A percentile compares a stretch with the other conserved stretches of the same genome.
These are phyloP conservation scores for Nectriaceae sp. DNA, from an alignment of 2,329 filamentous ascomycete genomes.

Conservation along the genomic window DNA sequence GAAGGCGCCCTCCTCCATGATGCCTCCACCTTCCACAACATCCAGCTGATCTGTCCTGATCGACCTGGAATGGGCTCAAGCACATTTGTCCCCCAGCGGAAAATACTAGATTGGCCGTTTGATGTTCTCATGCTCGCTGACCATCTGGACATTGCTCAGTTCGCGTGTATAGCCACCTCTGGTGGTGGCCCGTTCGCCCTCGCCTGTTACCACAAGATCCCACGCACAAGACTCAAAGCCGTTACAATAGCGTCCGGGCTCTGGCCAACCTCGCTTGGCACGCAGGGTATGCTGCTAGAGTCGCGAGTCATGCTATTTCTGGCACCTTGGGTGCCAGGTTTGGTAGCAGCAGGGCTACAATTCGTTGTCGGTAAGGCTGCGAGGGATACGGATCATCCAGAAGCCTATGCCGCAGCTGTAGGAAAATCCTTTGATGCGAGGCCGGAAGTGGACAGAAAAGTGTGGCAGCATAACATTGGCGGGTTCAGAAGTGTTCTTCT, in stretches of 20 bases:
- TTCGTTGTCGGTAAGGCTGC: conserved; percentile 8
- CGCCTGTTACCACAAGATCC: conserved; percentile 23
- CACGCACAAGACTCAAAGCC: conserved; percentile 8
- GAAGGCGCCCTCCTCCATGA: conserved; percentile 28
- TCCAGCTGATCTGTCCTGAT: conserved; percentile 35
- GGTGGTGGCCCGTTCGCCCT: conserved; percentile 33
- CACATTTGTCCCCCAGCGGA: conserved; percentile 29
- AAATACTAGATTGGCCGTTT: conserved; percentile 28
- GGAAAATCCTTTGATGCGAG: conserved; percentile 5
- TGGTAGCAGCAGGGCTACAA: conserved; percentile 6
- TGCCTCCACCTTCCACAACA: conserved; percentile 8
- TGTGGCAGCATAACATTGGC: conserved; percentile 6
- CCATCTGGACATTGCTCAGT: conserved; percentile 20
- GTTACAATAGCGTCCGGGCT: conserved; percentile 16
- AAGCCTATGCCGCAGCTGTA: conserved; percentile 3
- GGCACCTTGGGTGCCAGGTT: conserved; percentile 10
- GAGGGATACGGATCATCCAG: conserved; percentile 10
- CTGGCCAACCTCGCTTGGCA: conserved; percentile 12
- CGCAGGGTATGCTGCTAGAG: conserved; percentile 14
- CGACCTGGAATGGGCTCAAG: conserved; percentile 40
- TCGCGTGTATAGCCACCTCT: conserved; percentile 31
- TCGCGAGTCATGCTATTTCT: conserved; percentile 10
- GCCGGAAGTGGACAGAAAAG: conserved; percentile 4
- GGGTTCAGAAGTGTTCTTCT: conserved; percentile 5
- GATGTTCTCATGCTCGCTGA: conserved; percentile 31